A percentile compares a stretch with the other conserved stretches of the same genome.
phyloP scores from a whole-genome alignment of 2,329 filamentous ascomycete species.

The Xylaria sp. region DNA sequence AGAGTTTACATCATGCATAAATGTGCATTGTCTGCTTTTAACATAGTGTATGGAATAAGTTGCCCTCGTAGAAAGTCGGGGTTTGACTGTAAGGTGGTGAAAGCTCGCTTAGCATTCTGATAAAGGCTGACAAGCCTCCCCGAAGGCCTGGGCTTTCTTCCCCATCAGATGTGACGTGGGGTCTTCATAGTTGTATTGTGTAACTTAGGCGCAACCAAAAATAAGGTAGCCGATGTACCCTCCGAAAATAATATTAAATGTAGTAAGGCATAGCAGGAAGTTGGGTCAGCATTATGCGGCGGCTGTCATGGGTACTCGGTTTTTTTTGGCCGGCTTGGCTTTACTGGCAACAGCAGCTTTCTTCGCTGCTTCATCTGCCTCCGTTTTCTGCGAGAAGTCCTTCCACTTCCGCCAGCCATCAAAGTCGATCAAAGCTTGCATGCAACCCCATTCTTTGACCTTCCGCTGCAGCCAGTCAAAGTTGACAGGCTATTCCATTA shows the following conservation, averaged over 20 bases:
- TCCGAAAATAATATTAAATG: neutral
- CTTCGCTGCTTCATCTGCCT: conserved; percentile 50
- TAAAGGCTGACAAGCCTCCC: neutral
- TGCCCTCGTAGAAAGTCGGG: neutral
- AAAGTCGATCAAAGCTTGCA: conserved; percentile 98
- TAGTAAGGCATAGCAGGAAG: neutral
- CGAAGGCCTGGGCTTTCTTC: neutral
- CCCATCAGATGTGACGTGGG: neutral
- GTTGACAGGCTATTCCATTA: conserved; percentile 77
- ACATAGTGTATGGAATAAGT: neutral
- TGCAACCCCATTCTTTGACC: conserved; percentile 99
- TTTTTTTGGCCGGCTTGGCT: conserved; percentile 51
- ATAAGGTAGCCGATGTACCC: too few species aligned
- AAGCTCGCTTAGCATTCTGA: neutral
- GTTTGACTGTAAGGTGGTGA: neutral
- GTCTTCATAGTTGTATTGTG: neutral
- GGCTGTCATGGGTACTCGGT: conserved; percentile 46
- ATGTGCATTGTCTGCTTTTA: neutral
- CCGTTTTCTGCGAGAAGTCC: conserved; percentile 66
- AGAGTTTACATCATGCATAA: neutral
- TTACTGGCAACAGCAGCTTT: conserved; percentile 46
- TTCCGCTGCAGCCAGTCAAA: conserved; percentile 98
- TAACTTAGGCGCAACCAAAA: neutral
- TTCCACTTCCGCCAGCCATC: conserved; percentile 99
- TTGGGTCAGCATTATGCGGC: conserved; percentile 27